Evolutionary conservation across 2,329 filamentous ascomycete species (phyloP), one percentile per base, ranked within the genome.

Genomic region (Pseudogymnoascus sp.): DNA sequence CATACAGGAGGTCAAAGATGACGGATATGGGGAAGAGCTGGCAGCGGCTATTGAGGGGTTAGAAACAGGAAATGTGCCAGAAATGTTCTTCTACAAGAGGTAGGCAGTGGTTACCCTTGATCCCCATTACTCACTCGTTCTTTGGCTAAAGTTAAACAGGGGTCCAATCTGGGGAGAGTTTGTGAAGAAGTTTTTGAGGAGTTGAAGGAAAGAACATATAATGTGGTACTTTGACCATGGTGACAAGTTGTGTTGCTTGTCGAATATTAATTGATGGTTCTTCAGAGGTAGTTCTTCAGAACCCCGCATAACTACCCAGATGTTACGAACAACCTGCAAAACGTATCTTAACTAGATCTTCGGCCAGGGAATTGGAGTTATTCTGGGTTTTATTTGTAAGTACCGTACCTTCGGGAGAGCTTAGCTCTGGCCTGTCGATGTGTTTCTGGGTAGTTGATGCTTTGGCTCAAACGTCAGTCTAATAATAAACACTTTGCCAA

Each of bases 21-120:
- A 87, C 64, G 84, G 84, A 0, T 71, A 70, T 4, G 83, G 80
- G 0, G 79, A 81, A 68, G 78, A 78, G 7, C 69, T 88, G 61
- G 82, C 80, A 0, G 67, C 72, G 37, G 85, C 85, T 1, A 83
- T 87, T 70, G 84, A 88, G 64, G 85, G 85, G 0, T 69, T 88
- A 68, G 78, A 75, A 37, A 72, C 70, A 60, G 85, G 85, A 0
- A 86, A 75, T 76, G 81, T 81, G 53, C 84, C 84, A 1, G 76
- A 72, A 17, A 86, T 88, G 72, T 75, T 77, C 65, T 76, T 79
- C 56, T 88, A 88, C 70, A 88, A 88, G 73, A 74, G 80, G 19
- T 70, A 69, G 7, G 69, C 69, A 9, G 63, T 71, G 0, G 9
- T 6, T 33, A 6, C 17, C 19, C n/a, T 56, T 56, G n/a, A n/a